A percentile compares a stretch with the other conserved stretches of the same genome.
Conservation (phyloP, 257 asterid species). For the Apocynum venetum region DNA sequence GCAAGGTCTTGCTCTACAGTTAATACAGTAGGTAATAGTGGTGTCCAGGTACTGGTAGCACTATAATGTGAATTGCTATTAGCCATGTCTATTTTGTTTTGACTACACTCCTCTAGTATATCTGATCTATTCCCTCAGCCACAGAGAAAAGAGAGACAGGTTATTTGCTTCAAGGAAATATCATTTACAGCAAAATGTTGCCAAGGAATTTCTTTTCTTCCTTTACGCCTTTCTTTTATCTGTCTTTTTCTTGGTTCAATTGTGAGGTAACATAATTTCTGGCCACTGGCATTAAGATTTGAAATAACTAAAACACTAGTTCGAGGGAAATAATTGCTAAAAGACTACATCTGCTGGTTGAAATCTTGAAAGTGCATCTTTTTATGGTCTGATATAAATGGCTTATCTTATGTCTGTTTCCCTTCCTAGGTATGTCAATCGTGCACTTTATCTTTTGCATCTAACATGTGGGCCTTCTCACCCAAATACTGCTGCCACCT, state of each 20-base stretch:
- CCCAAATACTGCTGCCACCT: constrained; percentile 81
- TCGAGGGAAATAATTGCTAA: background rate
- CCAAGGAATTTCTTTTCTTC: too few species aligned
- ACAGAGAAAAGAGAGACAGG: too few species aligned
- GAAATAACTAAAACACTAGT: background rate
- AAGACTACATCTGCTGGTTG: background rate
- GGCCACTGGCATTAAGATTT: background rate
- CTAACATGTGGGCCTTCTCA: constrained; percentile 80
- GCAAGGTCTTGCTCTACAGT: too few species aligned
- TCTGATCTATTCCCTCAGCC: too few species aligned
- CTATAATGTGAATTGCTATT: too few species aligned
- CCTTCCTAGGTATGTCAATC: constrained; percentile 70
- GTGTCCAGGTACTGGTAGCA: too few species aligned
- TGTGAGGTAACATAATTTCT: background rate
- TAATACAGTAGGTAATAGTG: too few species aligned
- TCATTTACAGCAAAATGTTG: too few species aligned
- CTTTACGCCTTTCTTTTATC: background rate
- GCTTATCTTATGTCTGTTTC: constrained; percentile 17
- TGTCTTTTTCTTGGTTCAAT: background rate
- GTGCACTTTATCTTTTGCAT: constrained; percentile 73
- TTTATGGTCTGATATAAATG: constrained; percentile 14
- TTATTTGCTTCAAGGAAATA: background rate
- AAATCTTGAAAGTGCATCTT: background rate
- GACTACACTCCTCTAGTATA: too few species aligned
- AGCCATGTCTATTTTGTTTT: too few species aligned